Evolutionary conservation across 345 rosid species (phyloP), one percentile per base, ranked within the genome.

Genomic region (Draba incana): DNA sequence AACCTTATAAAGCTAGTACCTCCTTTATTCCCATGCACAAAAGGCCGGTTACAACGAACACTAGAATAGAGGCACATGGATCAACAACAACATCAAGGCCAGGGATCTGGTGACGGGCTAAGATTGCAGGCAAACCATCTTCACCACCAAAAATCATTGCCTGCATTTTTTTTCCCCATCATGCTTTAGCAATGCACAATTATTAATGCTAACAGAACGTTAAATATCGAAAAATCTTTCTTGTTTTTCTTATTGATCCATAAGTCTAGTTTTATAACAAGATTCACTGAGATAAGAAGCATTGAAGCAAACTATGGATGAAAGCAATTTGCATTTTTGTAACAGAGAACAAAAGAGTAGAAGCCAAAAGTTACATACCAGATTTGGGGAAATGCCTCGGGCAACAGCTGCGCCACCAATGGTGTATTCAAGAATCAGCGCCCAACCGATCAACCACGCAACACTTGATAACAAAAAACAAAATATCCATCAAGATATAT

Each of bases 401-500:
- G 97, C 99, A 78, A 90, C 90, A 9, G 99, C 92, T 7, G 99
- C 79, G 23, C 99, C 97, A 61, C 99, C 96, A 74, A 94, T 88
- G 8, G 99, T 87, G 71, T 94, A 94, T 79, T 94, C 99, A 49
- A 94, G 81, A 66, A 94, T 84, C 51, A 94, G 78, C 23, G 91
- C 96, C 99, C 99, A 94, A 58, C 97, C 99, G 52, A 88, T 78
- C 78, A 94, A 62, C 99, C 99, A 94, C 6, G 99, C 99, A 43
- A 89, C 85, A 28, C 99, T 91, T 80, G 3, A 64, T 31, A 51
- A 42, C 10, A 37, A 45, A 10, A 56, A 2, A 28, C 37, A 43
- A 41, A n/a, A 8, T 0, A 11, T 5, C 41, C 31, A 49, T 10
- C 62, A 42, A 52, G 23, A 27, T 8, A 47, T 2, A 52, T 6